Evolutionary conservation across 2,329 filamentous ascomycete genomes (phyloP).

Genomic region (Diaporthe longicolla): DNA sequence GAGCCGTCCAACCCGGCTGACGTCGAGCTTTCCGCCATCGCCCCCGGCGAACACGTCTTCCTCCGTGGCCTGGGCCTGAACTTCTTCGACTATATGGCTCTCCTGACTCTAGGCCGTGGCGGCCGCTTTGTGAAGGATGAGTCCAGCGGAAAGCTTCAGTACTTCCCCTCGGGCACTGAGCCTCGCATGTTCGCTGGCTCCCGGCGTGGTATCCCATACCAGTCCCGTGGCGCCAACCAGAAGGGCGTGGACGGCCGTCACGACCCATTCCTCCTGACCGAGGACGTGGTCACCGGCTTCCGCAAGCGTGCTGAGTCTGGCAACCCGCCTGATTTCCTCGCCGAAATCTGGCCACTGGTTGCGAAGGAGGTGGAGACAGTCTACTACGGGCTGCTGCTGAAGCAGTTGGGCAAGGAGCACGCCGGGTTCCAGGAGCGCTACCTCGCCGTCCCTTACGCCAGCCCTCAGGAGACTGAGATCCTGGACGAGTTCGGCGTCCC

Average conservation of each 20-base stretch:
- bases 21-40: constrained; percentile 18
- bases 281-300: constrained; percentile 1
- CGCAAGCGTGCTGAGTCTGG: constrained; percentile 16
- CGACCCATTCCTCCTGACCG: not conserved
- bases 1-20: constrained; percentile 26
- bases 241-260: constrained; percentile 17
- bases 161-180: constrained; percentile 18
- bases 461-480: constrained; percentile 5
- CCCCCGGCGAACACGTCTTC: constrained; percentile 2
- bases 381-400: constrained; percentile 1
- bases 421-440: constrained; percentile 6
- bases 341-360: constrained; percentile 13
- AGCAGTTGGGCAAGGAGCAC: not conserved
- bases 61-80: constrained; percentile 29
- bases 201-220: constrained; percentile 26
- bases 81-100: constrained; percentile 33
- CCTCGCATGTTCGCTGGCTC: constrained; percentile 19
- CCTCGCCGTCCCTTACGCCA: constrained; percentile 5
- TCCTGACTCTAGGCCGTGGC: constrained; percentile 13
- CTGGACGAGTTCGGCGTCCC: constrained; percentile 9
- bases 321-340: constrained; percentile 20
- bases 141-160: not conserved
- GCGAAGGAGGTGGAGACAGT: constrained; percentile 34
- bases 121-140: not conserved
- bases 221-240: constrained; percentile 9